Percentiles rank a stretch among this genome's conserved stretches.
Evolutionary conservation across 176 grass and related monocot genomes (phyloP).

Genomic region (Canna indica): DNA sequence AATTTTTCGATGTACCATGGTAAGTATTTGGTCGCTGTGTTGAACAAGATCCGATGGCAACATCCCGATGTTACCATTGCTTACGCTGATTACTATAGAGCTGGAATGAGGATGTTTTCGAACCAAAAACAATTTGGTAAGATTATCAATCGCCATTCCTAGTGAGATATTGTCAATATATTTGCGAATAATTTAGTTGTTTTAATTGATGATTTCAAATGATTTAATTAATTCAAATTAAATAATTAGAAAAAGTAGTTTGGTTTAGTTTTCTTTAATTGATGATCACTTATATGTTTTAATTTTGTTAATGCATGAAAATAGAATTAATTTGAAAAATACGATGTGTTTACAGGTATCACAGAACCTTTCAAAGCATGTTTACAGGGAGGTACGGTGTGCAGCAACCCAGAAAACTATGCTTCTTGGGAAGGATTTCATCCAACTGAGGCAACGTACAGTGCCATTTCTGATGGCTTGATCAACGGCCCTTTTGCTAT

Average conservation of each 20-base stretch:
- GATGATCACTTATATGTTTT: no score
- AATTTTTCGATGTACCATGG: conserved; percentile 22
- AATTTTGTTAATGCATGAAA: no score
- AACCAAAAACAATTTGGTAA: conserved; percentile 55
- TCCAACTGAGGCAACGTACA: conserved; percentile 62
- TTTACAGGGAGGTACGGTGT: conserved; percentile 49
- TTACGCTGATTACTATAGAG: conserved; percentile 12
- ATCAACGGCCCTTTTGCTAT: conserved; percentile 36
- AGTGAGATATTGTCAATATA: neutral
- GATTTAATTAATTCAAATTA: no score
- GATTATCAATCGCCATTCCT: neutral
- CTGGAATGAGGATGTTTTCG: conserved; percentile 40
- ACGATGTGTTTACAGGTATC: conserved; percentile 32
- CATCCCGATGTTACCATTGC: conserved; percentile 12
- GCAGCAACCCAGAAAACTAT: conserved; percentile 49
- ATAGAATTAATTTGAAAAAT: neutral
- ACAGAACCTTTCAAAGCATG: conserved; percentile 47
- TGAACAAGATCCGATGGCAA: neutral
- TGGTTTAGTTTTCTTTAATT: no score
- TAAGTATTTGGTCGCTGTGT: neutral
- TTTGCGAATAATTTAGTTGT: neutral
- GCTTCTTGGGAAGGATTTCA: conserved; percentile 77
- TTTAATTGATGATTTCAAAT: no score
- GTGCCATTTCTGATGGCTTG: conserved; percentile 47
- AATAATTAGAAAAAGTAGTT: no score